Conservation (phyloP, 805 yeast genomes). For the Metschnikowia colocasiae region DNA sequence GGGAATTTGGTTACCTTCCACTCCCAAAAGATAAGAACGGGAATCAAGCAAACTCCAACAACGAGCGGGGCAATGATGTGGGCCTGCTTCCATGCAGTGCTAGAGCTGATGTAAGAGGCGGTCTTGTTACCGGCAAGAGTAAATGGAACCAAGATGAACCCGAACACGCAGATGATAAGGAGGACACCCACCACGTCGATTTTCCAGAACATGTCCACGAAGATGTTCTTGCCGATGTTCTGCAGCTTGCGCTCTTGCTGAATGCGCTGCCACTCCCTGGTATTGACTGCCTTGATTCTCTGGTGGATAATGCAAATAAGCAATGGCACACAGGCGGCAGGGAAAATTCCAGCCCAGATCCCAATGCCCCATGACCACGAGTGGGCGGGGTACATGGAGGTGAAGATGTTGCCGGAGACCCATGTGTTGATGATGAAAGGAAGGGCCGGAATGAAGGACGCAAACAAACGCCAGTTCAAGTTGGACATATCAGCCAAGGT, state of each 20-base stretch:
- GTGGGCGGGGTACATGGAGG: slow-evolving; percentile 45
- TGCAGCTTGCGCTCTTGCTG: slow-evolving; percentile 36
- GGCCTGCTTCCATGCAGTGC: slow-evolving; percentile 52
- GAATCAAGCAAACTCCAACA: slow-evolving; percentile 58
- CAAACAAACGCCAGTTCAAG: slow-evolving; percentile 66
- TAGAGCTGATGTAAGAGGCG: slow-evolving; percentile 20
- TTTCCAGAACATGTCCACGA: slow-evolving; percentile 52
- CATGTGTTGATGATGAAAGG: slow-evolving; percentile 78
- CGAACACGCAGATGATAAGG: slow-evolving; percentile 52
- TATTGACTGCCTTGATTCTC: slow-evolving; percentile 49
- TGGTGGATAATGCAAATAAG: slow-evolving; percentile 51
- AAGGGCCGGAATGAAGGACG: slow-evolving; percentile 61
- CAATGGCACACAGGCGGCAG: slow-evolving; percentile 61
- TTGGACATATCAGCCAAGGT: slow-evolving; percentile 64
- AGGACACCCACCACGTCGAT: slow-evolving; percentile 63
- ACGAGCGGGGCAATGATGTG: slow-evolving; percentile 66
- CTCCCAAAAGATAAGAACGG: slow-evolving; percentile 63
- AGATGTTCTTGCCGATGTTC: slow-evolving; percentile 11
- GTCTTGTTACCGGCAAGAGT: slow-evolving; percentile 58
- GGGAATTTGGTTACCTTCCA: slow-evolving; percentile 53
- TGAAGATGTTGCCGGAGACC: slow-evolving; percentile 61
- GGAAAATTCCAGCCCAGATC: slow-evolving; percentile 77
- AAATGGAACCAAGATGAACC: slow-evolving; percentile 66
- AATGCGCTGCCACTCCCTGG: slow-evolving; percentile 48
- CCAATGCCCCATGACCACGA: slow-evolving; percentile 65